These are phyloP conservation scores for Dictyostelium intermedium DNA, from an alignment of 78 protist species.

Conservation along the genomic window DNA sequence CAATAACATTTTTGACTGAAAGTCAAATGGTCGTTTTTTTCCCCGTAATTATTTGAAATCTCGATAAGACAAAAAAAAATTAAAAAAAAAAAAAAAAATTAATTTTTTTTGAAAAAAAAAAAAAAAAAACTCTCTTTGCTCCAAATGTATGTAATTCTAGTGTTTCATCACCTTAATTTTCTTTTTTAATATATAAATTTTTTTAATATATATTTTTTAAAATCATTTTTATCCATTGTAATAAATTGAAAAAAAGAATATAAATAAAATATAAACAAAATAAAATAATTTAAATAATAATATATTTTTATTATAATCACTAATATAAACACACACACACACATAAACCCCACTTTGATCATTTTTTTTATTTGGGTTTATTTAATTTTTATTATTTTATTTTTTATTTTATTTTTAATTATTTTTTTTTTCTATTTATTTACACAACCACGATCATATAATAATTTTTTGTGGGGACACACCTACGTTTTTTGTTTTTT, in stretches of 20 bases:
- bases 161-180: background rate
- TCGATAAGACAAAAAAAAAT: background rate
- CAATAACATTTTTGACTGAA: background rate
- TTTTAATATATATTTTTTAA: too few relatives aligned
- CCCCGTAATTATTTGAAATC: background rate
- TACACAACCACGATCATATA: background rate
- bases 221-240: background rate
- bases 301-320: background rate
- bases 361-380: too few relatives aligned
- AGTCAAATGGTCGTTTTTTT: background rate
- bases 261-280: too few relatives aligned
- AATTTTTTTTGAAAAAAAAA: too few relatives aligned
- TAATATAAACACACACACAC: background rate
- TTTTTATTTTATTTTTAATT: background rate
- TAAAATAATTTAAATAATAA: too few relatives aligned
- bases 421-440: background rate
- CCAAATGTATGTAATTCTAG: background rate
- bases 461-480: background rate
- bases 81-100: too few relatives aligned
- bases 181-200: too few relatives aligned
- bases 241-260: too few relatives aligned
- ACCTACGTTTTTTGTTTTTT: background rate
- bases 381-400: background rate
- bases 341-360: too few relatives aligned
- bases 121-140: background rate